Conservation (phyloP, 1,284 basidiomycete genomes). For the Ceratobasidium sp. region DNA sequence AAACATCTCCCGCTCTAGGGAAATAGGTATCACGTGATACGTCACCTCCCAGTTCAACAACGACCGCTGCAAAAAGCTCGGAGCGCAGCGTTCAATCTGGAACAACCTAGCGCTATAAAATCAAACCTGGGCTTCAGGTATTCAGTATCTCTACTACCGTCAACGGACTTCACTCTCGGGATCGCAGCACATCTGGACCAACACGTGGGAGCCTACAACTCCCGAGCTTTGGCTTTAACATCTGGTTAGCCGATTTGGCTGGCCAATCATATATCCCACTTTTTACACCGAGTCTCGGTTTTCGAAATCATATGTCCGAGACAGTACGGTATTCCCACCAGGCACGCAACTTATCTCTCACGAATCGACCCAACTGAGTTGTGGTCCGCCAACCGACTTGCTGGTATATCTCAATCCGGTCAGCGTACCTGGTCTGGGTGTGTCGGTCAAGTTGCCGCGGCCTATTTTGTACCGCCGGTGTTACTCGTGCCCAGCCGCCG, state of each 20-base stretch:
- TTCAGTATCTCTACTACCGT: too few relatives aligned
- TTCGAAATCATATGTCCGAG: not conserved
- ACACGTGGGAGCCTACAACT: not conserved
- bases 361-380: conserved; percentile 18
- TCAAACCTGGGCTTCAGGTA: too few relatives aligned
- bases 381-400: not conserved
- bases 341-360: conserved; percentile 1
- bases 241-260: not conserved
- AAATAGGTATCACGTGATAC: too few relatives aligned
- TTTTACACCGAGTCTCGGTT: not conserved
- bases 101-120: too few relatives aligned
- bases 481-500: conserved; percentile 18
- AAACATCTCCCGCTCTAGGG: too few relatives aligned
- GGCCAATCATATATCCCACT: not conserved
- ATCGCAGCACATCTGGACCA: too few relatives aligned
- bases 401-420: not conserved
- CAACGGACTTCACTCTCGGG: too few relatives aligned
- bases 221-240: not conserved
- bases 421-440: not conserved
- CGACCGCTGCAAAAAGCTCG: too few relatives aligned
- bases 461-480: conserved; percentile 20
- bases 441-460: conserved; percentile 28
- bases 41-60: too few relatives aligned
- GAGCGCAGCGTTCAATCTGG: too few relatives aligned
- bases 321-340: conserved; percentile 18